Base-by-base conservation (phyloP, 768 basidiomycete species). In the Pholiota conissans region DNA sequence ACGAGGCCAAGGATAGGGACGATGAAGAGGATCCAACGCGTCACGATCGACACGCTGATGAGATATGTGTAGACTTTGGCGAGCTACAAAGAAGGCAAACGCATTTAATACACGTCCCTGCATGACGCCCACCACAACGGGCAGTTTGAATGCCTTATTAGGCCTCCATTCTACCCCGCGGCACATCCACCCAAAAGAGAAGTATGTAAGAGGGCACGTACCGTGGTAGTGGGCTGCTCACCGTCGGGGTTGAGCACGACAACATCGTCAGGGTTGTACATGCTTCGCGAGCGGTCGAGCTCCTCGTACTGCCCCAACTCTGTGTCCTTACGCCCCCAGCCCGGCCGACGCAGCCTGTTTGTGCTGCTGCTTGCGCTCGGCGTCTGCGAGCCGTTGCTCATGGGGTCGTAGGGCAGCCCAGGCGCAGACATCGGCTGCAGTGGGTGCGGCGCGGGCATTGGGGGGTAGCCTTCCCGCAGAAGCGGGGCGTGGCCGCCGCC, bases 21-120 rank as follows among this genome's bases (percentile, higher is more conserved):
- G 65, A 95, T 91, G 74, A 87, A 89, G 28, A 93, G 60, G 20
- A 84, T 76, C 91, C 91, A 93, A 34, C 92, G 82, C 7, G 90
- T 87, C 47, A 91, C 77, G 67, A 93, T 86, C 2, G 89, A 90
- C 18, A 83, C 82, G 65, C 87, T 87, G 51, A 93, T 66, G 8
- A 93, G 79, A 71, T 88, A 93, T 61, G 87, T 76, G 73, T 92
- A 93, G 3, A 88, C 68, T 63, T 79, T 82, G 0, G 81, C 73
- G 39, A 88, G 68, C 88, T 90, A 54, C 58, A 49, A 45, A 39
- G 51, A 39, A 37, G n/a, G n/a, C 45, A 46, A 9, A 22, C 35
- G 56, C 7, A 50, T 22, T 29, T 42, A 47, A 45, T 27, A 51
- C 34, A 10, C 18, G 22, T 24, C 42, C 39, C 34, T 27, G 22